Base-by-base conservation (phyloP, 176 grass and related monocot species). In the Pontederia crassipes region DNA sequence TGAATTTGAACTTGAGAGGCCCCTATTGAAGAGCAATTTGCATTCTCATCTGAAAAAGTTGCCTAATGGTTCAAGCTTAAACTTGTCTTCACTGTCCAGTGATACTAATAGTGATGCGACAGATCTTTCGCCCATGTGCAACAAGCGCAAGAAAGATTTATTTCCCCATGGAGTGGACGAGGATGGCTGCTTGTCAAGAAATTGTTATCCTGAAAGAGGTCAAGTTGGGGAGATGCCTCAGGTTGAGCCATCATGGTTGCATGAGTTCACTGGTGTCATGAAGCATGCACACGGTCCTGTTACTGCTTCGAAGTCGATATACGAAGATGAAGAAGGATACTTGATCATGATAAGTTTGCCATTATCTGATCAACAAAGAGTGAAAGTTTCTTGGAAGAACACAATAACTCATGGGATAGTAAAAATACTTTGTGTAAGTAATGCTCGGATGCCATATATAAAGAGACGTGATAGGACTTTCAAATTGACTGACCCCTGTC, bases 361-460 rank as follows among this genome's bases (percentile, higher is more conserved):
- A 0, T 89, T 89, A 71, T 86, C 81, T 50, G 90, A 89, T 80
- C 90, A 89, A 77, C 86, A 84, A 62, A 79, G 75, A 68, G 90
- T 95, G 46, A 95, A 95, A 46, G 90, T 95, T 59, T 89, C 90
- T 0, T 95, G 86, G 90, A 89, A 80, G 77, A 95, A 95, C 71
- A 84, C 9, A n/a, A 64, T 81, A 16, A 95, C 82, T 53, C 86
- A 81, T 57, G 90, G 90, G 27, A 81, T 95, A 68, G 86, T 95
- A 11, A 95, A 95, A 73, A 84, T 95, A 20, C 46, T 86, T 18
- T 95, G 90, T 77, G 67, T 83, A 14, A 95, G 90, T 46, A 95
- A 74, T 12, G 82, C 80, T 10, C 75, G 80, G 26, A 79, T 65
- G 72, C 68, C 69, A n/a, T 76, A 73, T 17, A 49, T 95, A 60